Evolutionary conservation across 192 early-diverging fungal genomes (phyloP).

Genomic region (Backusella psychrophila): DNA sequence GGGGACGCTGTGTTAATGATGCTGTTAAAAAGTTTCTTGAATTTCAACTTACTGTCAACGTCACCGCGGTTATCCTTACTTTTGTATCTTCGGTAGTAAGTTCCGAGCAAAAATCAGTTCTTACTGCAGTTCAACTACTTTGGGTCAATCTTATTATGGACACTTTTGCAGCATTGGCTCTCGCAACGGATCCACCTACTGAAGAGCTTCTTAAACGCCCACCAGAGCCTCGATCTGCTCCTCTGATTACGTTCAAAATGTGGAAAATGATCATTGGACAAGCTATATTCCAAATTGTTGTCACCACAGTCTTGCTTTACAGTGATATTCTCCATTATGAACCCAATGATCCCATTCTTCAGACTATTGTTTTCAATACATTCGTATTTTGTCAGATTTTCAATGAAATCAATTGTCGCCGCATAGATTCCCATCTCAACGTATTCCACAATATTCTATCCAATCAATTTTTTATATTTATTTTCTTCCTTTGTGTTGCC

Average conservation of each 20-base stretch:
- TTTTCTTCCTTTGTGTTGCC: constrained; percentile 72
- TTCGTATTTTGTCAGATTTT: constrained; percentile 92
- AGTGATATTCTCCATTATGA: constrained; percentile 59
- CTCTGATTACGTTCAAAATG: constrained; percentile 89
- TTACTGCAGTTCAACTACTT: constrained; percentile 94
- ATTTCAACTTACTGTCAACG: constrained; percentile 98
- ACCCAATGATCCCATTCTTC: constrained; percentile 37
- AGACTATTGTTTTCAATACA: constrained; percentile 89
- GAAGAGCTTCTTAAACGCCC: constrained; percentile 80
- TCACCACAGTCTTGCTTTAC: constrained; percentile 74
- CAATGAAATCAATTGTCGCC: constrained; percentile 87
- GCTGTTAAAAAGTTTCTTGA: constrained; percentile 97
- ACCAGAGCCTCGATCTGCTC: constrained; percentile 76
- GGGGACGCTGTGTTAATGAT: constrained; percentile 97
- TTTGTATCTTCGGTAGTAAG: constrained; percentile 75
- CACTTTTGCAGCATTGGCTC: constrained; percentile 94
- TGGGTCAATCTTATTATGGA: constrained; percentile 99
- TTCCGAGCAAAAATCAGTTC: constrained; percentile 66
- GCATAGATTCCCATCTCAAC: constrained; percentile 77
- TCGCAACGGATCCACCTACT: constrained; percentile 95
- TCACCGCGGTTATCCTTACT: constrained; percentile 81
- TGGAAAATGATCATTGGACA: constrained; percentile 96
- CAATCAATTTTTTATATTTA: constrained; percentile 81
- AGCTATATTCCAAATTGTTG: constrained; percentile 84
- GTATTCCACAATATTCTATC: constrained; percentile 78